These are phyloP conservation scores for Kwoniella botswanensis DNA, from an alignment of 768 basidiomycete genomes.

Conservation along the genomic window DNA sequence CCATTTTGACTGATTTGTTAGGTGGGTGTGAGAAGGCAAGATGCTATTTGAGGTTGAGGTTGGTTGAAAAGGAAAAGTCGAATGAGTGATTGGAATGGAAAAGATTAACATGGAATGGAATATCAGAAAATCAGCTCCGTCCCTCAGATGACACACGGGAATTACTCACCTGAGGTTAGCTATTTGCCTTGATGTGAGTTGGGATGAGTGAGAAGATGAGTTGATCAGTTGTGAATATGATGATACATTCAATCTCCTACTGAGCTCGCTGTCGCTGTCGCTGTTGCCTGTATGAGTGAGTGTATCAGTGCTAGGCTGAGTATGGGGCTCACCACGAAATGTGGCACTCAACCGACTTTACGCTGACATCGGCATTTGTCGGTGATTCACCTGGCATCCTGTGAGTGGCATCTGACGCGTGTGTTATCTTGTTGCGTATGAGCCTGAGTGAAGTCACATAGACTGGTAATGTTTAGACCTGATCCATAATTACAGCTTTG, in stretches of 20 bases:
- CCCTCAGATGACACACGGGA: neutral
- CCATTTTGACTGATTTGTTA: conserved; percentile 41
- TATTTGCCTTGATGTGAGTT: neutral
- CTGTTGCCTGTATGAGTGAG: neutral
- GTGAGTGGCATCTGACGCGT: conserved; percentile 10
- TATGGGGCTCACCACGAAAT: conserved; percentile 11
- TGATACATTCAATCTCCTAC: neutral
- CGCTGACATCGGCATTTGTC: conserved; percentile 9
- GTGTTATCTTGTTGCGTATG: conserved; percentile 9
- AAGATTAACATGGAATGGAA: neutral
- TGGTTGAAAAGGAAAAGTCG: neutral
- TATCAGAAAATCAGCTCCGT: too few species aligned
- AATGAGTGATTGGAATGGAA: neutral
- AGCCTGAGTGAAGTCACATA: neutral
- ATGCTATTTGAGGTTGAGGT: neutral
- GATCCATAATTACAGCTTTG: neutral
- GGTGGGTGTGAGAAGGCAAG: neutral
- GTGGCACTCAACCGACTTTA: neutral
- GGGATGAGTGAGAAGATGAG: neutral
- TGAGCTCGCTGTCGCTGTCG: neutral
- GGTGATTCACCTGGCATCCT: neutral
- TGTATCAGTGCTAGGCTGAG: neutral
- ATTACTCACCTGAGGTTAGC: neutral
- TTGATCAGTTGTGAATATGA: neutral
- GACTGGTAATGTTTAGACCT: conserved; percentile 4